Base-by-base conservation (phyloP, 1,284 basidiomycete species). In the Sanghuangporus sanghuang region DNA sequence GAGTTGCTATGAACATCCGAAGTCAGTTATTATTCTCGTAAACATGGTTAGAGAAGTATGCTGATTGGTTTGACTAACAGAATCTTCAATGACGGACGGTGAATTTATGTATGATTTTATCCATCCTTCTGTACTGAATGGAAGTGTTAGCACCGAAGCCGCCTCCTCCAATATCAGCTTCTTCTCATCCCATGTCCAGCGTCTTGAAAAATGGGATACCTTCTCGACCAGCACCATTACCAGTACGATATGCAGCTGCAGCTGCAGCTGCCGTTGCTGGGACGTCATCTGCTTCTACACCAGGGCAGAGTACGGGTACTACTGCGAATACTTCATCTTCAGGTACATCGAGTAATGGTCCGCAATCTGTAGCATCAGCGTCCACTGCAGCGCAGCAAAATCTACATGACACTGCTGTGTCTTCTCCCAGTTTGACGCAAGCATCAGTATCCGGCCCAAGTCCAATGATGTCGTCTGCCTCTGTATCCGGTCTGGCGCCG, bases 221-320 rank as follows among this genome's bases (percentile, higher is more conserved):
- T 27, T 75, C 85, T 63, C 81, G 81, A 67, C 80, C 78, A 53
- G 75, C 79, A 72, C 56, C 79, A n/a, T 74, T 83, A 59, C 90
- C 94, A 32, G 93, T 96, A 71, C 84, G 92, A 57, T 98, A 98
- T 72, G 92, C 96, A 39, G 87, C 93, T 7, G 95, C 94, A 0
- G 95, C 95, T 1, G 95, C 94, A 0, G 94, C 93, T 0, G 93
- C 92, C 3, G 90, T 91, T 14, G 73, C 62, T 9, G 27, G 36
- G n/a, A 76, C 81, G 18, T 72, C 83, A 55, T 71, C 80, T 68
- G 68, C 59, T 27, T 54, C 61, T 21, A 52, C 61, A 48, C 46
- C 72, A 50, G 54, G 69, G 18, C 27, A 69, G 36, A 62, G 64
- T 53, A 53, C 62, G 49, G 57, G 42, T 35, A 67, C 56, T 63